Percentiles rank a stretch among this genome's conserved stretches.
Conservation (phyloP, 2,329 filamentous ascomycete genomes). For the Penicillium sp. region DNA sequence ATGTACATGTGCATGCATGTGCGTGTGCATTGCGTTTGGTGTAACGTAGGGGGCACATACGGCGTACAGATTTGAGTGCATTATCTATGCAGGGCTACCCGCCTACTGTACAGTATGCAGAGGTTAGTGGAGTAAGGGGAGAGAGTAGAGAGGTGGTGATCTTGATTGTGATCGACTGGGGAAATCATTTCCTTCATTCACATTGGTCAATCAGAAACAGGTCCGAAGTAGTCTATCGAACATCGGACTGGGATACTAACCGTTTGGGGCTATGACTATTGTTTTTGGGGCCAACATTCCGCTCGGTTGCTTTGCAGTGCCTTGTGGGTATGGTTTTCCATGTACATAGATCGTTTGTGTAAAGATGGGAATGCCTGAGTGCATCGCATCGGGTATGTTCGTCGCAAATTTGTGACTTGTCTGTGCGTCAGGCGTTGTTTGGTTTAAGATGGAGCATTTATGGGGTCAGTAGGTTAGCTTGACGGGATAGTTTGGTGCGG, state of each 20-base stretch:
- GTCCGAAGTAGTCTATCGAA: background rate
- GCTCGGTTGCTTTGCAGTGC: background rate
- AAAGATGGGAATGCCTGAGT: background rate
- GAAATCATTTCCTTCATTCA: background rate
- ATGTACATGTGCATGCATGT: background rate
- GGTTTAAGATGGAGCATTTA: background rate
- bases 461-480: background rate
- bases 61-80: background rate
- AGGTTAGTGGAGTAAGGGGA: background rate
- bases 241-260: background rate
- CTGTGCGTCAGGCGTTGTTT: background rate
- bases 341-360: background rate
- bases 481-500: background rate
- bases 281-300: background rate
- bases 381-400: background rate
- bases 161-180: background rate
- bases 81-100: no score
- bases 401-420: background rate
- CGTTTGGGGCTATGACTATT: background rate
- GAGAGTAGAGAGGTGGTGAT: background rate
- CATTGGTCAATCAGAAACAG: background rate
- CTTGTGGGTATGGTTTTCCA: background rate
- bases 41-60: background rate
- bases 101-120: background rate
- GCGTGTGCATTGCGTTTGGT: background rate